phyloP scores from a whole-genome alignment of 768 basidiomycete species.

The Paxillus rubicundulus region DNA sequence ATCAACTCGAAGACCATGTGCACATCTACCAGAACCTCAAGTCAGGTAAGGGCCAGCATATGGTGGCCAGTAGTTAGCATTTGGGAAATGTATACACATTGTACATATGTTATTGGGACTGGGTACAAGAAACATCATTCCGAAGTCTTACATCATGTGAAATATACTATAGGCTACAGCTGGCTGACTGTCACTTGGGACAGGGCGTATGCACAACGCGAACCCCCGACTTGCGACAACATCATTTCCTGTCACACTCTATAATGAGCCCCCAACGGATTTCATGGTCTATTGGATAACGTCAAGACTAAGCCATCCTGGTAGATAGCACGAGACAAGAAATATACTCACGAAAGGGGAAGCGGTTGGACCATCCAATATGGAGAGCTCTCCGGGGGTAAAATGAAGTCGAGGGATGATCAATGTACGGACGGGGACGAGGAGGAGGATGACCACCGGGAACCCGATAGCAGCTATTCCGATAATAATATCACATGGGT shows the following conservation, averaged over 20 bases:
- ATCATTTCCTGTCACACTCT: neutral
- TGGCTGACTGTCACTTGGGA: no score
- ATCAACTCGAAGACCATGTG: no score
- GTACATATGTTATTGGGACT: no score
- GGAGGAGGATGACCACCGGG: slow-evolving; percentile 80
- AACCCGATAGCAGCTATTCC: slow-evolving; percentile 81
- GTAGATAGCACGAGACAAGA: neutral
- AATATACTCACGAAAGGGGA: slow-evolving; percentile 69
- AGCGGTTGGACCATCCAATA: slow-evolving; percentile 89
- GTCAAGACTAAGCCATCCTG: neutral
- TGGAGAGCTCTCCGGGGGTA: slow-evolving; percentile 69
- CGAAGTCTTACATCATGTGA: no score
- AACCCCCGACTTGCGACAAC: no score
- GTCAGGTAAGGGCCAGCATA: no score
- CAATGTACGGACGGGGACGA: slow-evolving; percentile 72
- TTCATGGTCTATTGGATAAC: slow-evolving; percentile 37
- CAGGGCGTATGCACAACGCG: no score
- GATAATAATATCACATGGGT: neutral
- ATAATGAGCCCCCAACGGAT: slow-evolving; percentile 39
- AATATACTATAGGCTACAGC: no score
- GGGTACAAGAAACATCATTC: no score
- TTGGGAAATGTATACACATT: no score
- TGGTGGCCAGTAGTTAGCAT: no score
- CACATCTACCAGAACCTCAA: no score
- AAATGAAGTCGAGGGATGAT: slow-evolving; percentile 77